Evolutionary conservation across 352 stramenopile genomes (phyloP).

Genomic region (Phytophthora sansomeana): DNA sequence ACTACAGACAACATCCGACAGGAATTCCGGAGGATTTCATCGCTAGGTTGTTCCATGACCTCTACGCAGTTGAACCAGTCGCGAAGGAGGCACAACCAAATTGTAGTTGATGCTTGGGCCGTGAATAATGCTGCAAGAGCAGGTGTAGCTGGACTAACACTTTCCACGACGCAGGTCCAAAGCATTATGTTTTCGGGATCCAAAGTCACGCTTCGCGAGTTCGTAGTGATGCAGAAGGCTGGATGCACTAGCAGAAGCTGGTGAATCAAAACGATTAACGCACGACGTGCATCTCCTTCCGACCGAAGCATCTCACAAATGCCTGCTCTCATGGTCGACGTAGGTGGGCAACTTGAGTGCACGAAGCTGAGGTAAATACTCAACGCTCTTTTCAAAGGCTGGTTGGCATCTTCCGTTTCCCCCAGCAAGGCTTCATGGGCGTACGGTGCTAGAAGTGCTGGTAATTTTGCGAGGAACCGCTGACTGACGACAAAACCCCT

Average conservation of each 20-base stretch:
- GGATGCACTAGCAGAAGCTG: conserved; percentile 30
- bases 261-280: conserved; percentile 28
- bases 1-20: conserved; percentile 37
- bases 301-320: conserved; percentile 56
- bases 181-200: conserved; percentile 37
- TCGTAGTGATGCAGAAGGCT: conserved; percentile 9
- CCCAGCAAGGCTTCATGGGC: conserved; percentile 6
- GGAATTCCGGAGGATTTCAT: conserved; percentile 30
- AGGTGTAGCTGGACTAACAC: conserved; percentile 25
- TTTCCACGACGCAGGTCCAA: conserved; percentile 46
- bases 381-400: conserved; percentile 49
- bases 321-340: conserved; percentile 35
- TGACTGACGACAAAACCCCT: conserved; percentile 58
- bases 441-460: conserved; percentile 45
- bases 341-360: conserved; percentile 30
- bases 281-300: conserved; percentile 38
- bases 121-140: conserved; percentile 24
- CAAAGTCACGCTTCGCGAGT: not conserved
- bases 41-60: conserved; percentile 1
- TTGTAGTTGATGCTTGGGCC: conserved; percentile 16
- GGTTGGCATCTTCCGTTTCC: conserved; percentile 18
- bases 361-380: conserved; percentile 66
- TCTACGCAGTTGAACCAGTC: conserved; percentile 31
- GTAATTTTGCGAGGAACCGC: conserved; percentile 64
- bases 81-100: conserved; percentile 33